A percentile compares a stretch with the other conserved stretches of the same genome.
These are phyloP conservation scores for Volvox reticuliferus DNA, from an alignment of 139 green algal species.

Conservation along the genomic window DNA sequence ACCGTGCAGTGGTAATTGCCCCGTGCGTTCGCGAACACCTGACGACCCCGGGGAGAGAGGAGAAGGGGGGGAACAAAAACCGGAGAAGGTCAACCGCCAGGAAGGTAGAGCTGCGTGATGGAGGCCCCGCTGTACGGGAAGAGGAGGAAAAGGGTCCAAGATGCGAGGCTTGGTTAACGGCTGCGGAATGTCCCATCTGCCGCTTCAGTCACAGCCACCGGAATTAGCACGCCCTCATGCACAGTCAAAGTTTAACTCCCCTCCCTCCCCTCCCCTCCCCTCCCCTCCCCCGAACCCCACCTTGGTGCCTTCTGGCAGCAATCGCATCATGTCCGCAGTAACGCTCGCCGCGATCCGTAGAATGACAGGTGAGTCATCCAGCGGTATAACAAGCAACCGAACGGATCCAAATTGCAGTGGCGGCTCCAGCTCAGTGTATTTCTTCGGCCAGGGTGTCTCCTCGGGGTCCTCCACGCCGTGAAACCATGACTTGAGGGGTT, in stretches of 20 bases:
- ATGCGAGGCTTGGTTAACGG: too few species aligned
- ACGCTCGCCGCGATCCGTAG: constrained; percentile 16
- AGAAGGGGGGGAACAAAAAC: neutral
- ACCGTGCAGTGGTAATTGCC: constrained; percentile 55
- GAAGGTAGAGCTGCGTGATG: too few species aligned
- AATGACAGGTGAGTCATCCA: constrained; percentile 15
- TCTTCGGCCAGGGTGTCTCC: constrained; percentile 38
- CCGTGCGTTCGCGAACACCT: constrained; percentile 53
- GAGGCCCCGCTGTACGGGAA: too few species aligned
- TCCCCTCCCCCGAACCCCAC: neutral
- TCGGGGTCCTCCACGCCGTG: neutral
- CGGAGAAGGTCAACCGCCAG: too few species aligned
- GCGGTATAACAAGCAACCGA: constrained; percentile 38
- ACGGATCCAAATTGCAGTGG: constrained; percentile 36
- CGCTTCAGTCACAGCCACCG: too few species aligned
- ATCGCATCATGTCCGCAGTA: constrained; percentile 33
- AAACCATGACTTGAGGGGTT: constrained; percentile 21
- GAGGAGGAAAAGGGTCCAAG: too few species aligned
- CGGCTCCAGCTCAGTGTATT: constrained; percentile 28
- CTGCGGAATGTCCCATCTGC: too few species aligned
- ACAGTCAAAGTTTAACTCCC: too few species aligned
- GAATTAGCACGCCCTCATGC: too few species aligned
- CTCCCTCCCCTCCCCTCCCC: neutral
- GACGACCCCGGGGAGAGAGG: neutral
- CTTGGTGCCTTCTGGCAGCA: constrained; percentile 36